Evolutionary conservation across 2,329 filamentous ascomycete genomes (phyloP), one percentile per base, ranked within the genome.

Genomic region (Aspergillus latus): DNA sequence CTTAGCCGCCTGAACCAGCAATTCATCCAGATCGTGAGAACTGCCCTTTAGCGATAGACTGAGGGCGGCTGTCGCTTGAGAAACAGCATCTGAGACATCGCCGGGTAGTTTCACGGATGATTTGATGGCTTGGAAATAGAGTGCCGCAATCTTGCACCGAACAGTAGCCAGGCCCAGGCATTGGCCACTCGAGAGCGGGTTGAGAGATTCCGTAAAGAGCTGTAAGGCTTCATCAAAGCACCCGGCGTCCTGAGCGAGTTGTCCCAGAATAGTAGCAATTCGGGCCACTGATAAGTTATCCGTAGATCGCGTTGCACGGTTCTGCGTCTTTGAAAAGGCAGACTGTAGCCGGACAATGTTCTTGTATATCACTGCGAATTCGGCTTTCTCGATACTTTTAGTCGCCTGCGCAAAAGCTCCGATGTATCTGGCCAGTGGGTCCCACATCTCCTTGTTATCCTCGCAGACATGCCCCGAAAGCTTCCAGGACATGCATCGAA

Each of bases 401-500:
- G 65, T 73, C 16, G 68, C 68, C 39, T 72, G 66, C 28, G 66
- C 64, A 52, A 75, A 78, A 28, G 54, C 60, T 3, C 67, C 70
- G 26, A 79, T 62, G 42, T 73, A 78, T 11, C 72, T 70, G 34
- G 71, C 63, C 49, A 80, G 68, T 30, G 76, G 77, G 44, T 74
- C 71, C 63, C 74, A 75, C 43, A 80, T 63, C 49, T 80, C 78
- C 53, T 70, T 73, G 4, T 58, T 64, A 43, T 73, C 66, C 36
- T 80, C 72, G 16, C 71, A 72, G n/a, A 69, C 54, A 60, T 78
- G 76, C 2, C 70, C 68, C 4, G 73, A 69, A 7, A 77, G 45
- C 39, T 71, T 72, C 77, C 77, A 79, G 36, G 74, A 74, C 56
- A 72, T 66, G 42, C 65, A 69, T 40, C 73, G 69, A 56, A 76